phyloP scores from a whole-genome alignment of 176 grass and related monocot genomes.

The Cenchrus americanus region DNA sequence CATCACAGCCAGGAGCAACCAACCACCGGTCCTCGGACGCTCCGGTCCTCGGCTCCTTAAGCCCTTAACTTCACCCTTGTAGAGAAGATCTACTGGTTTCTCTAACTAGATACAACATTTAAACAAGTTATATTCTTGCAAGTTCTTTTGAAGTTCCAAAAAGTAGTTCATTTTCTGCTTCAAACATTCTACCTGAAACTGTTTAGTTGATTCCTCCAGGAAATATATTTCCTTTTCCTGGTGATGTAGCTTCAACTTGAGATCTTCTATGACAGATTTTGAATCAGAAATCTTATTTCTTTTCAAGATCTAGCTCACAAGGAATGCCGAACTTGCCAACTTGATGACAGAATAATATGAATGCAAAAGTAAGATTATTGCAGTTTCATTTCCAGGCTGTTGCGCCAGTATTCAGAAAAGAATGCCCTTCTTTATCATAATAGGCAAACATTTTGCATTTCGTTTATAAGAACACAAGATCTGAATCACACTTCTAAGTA shows the following conservation, averaged over 20 bases:
- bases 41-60: too few relatives aligned
- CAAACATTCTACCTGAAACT: conserved; percentile 57
- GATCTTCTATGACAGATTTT: conserved; percentile 59
- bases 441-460: neutral
- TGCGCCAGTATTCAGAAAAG: neutral
- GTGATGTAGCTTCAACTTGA: conserved; percentile 58
- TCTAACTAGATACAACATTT: too few relatives aligned
- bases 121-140: too few relatives aligned
- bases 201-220: conserved; percentile 61
- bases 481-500: neutral
- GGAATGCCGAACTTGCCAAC: neutral
- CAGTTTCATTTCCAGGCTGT: neutral
- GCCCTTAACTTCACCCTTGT: neutral
- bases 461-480: neutral
- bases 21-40: too few relatives aligned
- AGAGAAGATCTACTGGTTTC: too few relatives aligned
- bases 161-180: conserved; percentile 71
- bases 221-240: conserved; percentile 65
- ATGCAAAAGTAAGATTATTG: neutral
- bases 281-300: conserved; percentile 77
- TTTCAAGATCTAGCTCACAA: conserved; percentile 92
- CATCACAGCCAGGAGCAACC: too few relatives aligned
- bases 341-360: too few relatives aligned
- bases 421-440: conserved; percentile 4
- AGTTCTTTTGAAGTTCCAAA: conserved; percentile 73